These are phyloP conservation scores for Cruciata laevipes DNA, from an alignment of 257 asterid genomes.

Conservation along the genomic window DNA sequence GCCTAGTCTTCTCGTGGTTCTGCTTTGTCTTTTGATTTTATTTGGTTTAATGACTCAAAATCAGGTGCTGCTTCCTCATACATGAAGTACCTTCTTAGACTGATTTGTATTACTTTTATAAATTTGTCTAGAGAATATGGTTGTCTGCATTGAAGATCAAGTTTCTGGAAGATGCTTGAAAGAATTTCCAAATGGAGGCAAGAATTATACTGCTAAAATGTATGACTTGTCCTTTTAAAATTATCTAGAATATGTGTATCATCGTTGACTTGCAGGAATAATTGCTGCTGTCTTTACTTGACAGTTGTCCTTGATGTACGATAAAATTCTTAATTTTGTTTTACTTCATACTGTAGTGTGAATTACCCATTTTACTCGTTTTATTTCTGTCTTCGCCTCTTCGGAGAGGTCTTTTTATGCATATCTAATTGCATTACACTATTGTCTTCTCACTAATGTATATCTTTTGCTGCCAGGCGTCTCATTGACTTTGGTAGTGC, in stretches of 20 bases:
- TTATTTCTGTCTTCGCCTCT: background rate
- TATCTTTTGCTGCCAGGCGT: conserved; percentile 53
- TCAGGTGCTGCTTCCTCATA: background rate
- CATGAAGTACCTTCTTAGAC: conserved; percentile 5
- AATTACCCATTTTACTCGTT: background rate
- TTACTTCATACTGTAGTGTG: no score
- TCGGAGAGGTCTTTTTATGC: background rate
- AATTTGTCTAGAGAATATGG: conserved; percentile 76
- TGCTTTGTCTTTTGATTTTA: background rate
- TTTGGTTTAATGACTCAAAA: background rate
- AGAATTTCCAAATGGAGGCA: conserved; percentile 48
- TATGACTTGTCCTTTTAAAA: conserved; percentile 19
- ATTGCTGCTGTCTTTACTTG: background rate
- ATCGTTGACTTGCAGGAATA: background rate
- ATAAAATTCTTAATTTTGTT: conserved; percentile 6
- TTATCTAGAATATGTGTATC: conserved; percentile 7
- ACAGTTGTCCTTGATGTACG: background rate
- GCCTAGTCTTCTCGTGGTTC: background rate
- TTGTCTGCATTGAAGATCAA: conserved; percentile 79
- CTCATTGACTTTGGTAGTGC: conserved; percentile 97
- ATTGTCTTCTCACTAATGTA: conserved; percentile 5
- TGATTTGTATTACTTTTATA: conserved; percentile 13
- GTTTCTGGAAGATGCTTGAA: conserved; percentile 76
- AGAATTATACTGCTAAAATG: conserved; percentile 69
- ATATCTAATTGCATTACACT: background rate